Percentiles rank a stretch among this genome's conserved stretches.
phyloP scores from a whole-genome alignment of 805 yeast genomes.

The Starmerella geochares region DNA sequence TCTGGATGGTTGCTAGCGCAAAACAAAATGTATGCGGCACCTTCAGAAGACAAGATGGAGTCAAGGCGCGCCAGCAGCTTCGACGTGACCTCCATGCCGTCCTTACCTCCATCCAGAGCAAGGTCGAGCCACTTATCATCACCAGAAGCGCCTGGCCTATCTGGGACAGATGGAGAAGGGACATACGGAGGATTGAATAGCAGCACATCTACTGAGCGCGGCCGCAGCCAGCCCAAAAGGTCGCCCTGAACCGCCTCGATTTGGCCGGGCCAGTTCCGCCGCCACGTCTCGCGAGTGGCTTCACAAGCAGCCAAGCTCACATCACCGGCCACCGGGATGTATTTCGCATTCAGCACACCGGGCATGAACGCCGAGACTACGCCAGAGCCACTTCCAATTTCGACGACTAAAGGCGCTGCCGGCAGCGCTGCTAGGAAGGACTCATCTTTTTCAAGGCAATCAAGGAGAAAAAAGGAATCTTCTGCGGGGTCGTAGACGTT shows the following conservation, averaged over 20 bases:
- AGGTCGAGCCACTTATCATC: slow-evolving; percentile 69
- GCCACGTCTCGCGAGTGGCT: slow-evolving; percentile 41
- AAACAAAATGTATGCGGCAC: slow-evolving; percentile 78
- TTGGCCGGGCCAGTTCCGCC: slow-evolving; percentile 29
- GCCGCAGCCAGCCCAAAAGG: slow-evolving; percentile 34
- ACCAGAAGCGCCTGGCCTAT: slow-evolving; percentile 35
- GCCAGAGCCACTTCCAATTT: slow-evolving; percentile 90
- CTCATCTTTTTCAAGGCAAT: slow-evolving; percentile 58
- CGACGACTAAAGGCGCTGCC: slow-evolving; percentile 50
- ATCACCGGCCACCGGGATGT: slow-evolving; percentile 58
- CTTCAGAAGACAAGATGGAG: slow-evolving; percentile 43
- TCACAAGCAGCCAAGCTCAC: slow-evolving; percentile 67
- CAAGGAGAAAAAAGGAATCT: slow-evolving; percentile 77
- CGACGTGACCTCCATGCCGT: slow-evolving; percentile 83
- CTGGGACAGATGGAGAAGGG: slow-evolving; percentile 70
- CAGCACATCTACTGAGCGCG: slow-evolving; percentile 50
- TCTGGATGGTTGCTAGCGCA: slow-evolving; percentile 86
- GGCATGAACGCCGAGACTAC: slow-evolving; percentile 70
- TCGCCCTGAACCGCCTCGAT: slow-evolving; percentile 48
- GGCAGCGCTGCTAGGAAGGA: slow-evolving; percentile 28
- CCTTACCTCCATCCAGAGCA: slow-evolving; percentile 79
- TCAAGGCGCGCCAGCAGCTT: slow-evolving; percentile 47
- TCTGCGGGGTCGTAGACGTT: slow-evolving; percentile 88
- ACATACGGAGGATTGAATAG: slow-evolving; percentile 96
- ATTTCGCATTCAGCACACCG: slow-evolving; percentile 43